phyloP scores from a whole-genome alignment of 2,329 filamentous ascomycete species.

The Paecilomyces sp. region DNA sequence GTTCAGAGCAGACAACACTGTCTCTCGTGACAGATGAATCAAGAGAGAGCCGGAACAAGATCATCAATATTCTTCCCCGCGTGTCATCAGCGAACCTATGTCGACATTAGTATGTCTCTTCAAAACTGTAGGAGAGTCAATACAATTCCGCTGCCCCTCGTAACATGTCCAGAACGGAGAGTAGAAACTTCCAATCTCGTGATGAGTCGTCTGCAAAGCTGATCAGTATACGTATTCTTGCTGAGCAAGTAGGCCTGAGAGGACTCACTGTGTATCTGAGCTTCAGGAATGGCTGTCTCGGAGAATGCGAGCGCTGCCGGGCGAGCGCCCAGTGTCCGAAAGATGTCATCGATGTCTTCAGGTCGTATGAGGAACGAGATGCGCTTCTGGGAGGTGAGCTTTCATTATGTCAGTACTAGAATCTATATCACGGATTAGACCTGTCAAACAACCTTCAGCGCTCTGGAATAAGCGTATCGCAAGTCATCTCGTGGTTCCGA shows the following conservation, averaged over 20 bases:
- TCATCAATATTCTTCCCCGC: conserved; percentile 20
- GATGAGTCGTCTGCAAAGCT: conserved; percentile 6
- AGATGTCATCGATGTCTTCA: conserved; percentile 43
- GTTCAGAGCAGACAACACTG: conserved; percentile 19
- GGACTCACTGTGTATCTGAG: not conserved
- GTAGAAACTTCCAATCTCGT: conserved; percentile 13
- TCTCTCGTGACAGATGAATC: conserved; percentile 26
- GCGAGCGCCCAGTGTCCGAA: conserved; percentile 51
- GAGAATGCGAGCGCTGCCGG: conserved; percentile 37
- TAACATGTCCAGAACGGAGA: conserved; percentile 29
- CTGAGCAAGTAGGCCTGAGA: not conserved
- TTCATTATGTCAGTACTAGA: not conserved
- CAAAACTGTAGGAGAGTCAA: not conserved
- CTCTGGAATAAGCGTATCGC: conserved; percentile 53
- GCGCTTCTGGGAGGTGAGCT: conserved; percentile 23
- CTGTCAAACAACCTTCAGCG: conserved; percentile 42
- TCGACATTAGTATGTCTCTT: conserved; percentile 1
- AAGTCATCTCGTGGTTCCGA: conserved; percentile 50
- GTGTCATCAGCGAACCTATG: conserved; percentile 27
- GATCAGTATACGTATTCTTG: not conserved
- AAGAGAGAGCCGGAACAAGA: conserved; percentile 30
- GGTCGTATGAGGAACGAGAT: conserved; percentile 29
- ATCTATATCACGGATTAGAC: not conserved
- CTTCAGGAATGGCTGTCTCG: conserved; percentile 19
- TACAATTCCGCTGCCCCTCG: conserved; percentile 24